These are phyloP conservation scores for Solanum dulcamara DNA, from an alignment of 257 asterid species.

Conservation along the genomic window DNA sequence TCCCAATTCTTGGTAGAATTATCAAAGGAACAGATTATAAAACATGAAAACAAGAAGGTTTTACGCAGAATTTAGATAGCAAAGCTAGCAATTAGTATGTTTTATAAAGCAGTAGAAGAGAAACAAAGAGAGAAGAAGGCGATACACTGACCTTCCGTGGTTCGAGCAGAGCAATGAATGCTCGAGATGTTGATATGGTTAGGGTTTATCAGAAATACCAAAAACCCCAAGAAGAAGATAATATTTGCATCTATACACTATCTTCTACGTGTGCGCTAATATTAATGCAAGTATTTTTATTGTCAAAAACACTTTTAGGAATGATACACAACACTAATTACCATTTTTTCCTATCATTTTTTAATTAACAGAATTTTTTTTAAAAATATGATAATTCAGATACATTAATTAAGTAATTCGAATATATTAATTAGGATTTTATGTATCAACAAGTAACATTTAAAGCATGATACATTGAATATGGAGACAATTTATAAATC, in stretches of 20 bases:
- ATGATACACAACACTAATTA: no score
- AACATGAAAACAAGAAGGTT: slow-evolving; percentile 3
- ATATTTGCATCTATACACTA: neutral
- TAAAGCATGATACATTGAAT: no score
- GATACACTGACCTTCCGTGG: slow-evolving; percentile 22
- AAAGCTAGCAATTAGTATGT: neutral
- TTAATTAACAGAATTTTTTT: no score
- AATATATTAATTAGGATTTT: no score
- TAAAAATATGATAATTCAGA: no score
- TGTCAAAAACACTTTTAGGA: no score
- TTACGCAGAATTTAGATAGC: neutral
- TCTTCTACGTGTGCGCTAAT: neutral
- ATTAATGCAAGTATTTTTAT: no score
- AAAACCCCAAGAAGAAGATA: slow-evolving; percentile 21
- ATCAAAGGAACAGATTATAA: slow-evolving; percentile 4
- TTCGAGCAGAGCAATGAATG: neutral
- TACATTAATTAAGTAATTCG: no score
- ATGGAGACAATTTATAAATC: no score
- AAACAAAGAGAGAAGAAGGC: neutral
- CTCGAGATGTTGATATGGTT: neutral
- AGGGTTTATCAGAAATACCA: slow-evolving; percentile 44
- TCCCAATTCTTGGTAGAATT: slow-evolving; percentile 1
- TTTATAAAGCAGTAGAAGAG: neutral
- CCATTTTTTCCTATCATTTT: no score
- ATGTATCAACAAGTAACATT: no score